Percentiles rank a stretch among this genome's conserved stretches.
These are phyloP conservation scores for Globisporangium abappressorium DNA, from an alignment of 352 stramenopile species.

Conservation along the genomic window DNA sequence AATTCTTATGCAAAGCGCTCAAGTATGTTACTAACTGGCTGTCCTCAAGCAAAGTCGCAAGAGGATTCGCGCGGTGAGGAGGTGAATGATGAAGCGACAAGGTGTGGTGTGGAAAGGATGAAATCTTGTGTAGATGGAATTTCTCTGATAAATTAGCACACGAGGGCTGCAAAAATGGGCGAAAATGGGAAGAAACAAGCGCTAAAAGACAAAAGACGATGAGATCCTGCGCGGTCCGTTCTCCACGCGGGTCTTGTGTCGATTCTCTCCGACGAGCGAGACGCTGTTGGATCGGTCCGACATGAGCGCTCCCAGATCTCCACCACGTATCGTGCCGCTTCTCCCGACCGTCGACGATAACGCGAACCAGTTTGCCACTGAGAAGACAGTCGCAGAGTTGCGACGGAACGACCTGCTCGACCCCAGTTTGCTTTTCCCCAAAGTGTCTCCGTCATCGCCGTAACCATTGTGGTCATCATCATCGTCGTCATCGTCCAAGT, in stretches of 20 bases:
- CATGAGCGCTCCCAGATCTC: neutral
- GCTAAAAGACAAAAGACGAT: constrained; percentile 47
- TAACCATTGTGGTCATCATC: constrained; percentile 7
- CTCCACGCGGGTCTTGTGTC: constrained; percentile 24
- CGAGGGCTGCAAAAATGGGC: constrained; percentile 1
- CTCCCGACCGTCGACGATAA: neutral
- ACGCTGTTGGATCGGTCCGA: constrained; percentile 14
- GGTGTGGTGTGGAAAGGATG: neutral
- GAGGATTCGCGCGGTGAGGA: neutral
- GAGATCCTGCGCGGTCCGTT: constrained; percentile 29
- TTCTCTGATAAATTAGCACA: neutral
- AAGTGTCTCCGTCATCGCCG: constrained; percentile 12
- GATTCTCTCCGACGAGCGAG: constrained; percentile 12
- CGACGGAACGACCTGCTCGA: constrained; percentile 15
- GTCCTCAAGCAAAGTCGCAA: neutral
- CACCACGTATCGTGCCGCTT: neutral
- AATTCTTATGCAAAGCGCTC: neutral
- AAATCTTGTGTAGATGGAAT: neutral
- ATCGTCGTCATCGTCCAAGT: constrained; percentile 17
- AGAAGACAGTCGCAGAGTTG: constrained; percentile 27
- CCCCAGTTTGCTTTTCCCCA: constrained; percentile 15
- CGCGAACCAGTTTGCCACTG: constrained; percentile 23
- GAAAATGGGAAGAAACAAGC: neutral
- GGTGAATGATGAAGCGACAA: neutral
- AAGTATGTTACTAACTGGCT: neutral